Base-by-base conservation (phyloP, 768 basidiomycete genomes). In the Epithele typhae region DNA sequence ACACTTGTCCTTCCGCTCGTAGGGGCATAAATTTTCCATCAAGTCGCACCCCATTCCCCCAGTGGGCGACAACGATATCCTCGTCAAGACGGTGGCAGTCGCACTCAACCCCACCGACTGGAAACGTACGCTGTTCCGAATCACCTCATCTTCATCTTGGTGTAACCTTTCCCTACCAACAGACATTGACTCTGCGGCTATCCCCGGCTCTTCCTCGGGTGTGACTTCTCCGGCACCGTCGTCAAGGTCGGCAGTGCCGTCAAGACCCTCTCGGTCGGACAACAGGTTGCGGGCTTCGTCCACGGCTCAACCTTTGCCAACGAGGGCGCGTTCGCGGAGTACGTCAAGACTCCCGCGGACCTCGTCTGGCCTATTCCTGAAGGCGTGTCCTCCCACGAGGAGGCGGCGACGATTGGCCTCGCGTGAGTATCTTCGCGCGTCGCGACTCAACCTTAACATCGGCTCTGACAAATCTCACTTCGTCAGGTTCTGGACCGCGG, bases 261-360 rank as follows among this genome's bases (percentile, higher is more conserved):
- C 15, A 30, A 42, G 2, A 46, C 23, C 15, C 51, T 43, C 17
- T 54, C 50, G 17, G 46, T 62, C 12, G 64, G 64, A 32, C 56
- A 61, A 39, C 53, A 55, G 27, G 59, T 62, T 36, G 59, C 61
- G 1, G 62, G 60, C n/a, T 55, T 57, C 39, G 45, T 61, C 9
- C 62, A 55, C 18, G 61, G 64, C 27, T 56, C 54, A 3, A 33
- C 43, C 33, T 58, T 51, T 45, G 21, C 30, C 3, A 41, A 55
- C 33, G 45, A 45, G 27, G 60, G 62, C 14, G 55, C 62, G 15
- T 64, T 58, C 43, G 55, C 61, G 5, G 61, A 65, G 44, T 65
- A 62, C 48, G 48, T 58, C 19, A 47, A 60, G 48, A 53, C 55
- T 7, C 46, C 46, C 8, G 53, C 58, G 5, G 50, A 57, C n/a